A percentile compares a stretch with the other conserved stretches of the same genome.
Evolutionary conservation across 495 filamentous ascomycete species (phyloP).

Genomic region (Darksidea phi): DNA sequence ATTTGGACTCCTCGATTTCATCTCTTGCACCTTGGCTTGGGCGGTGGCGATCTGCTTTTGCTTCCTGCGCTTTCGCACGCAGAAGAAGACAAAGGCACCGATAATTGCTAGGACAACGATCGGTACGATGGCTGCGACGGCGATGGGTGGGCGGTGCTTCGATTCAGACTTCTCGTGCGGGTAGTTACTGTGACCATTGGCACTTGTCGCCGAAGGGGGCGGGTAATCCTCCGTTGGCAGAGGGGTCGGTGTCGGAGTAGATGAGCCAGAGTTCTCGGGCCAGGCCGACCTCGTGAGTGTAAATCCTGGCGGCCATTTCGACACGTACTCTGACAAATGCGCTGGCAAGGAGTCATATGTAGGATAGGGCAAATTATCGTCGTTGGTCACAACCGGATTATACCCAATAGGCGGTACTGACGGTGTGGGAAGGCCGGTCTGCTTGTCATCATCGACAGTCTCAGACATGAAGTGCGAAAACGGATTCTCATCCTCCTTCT

Average conservation of each 20-base stretch:
- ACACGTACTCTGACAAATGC: no score
- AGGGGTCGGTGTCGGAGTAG: background rate
- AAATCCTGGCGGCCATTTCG: no score
- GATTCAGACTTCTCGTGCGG: background rate
- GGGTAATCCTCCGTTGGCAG: background rate
- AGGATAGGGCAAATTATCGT: no score
- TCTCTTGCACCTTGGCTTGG: slow-evolving; percentile 10
- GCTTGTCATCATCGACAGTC: no score
- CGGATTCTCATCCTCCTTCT: no score
- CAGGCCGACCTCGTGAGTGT: no score
- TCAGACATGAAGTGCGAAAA: no score
- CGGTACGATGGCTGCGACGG: slow-evolving; percentile 16
- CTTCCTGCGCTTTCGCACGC: slow-evolving; percentile 28
- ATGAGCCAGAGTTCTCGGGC: background rate
- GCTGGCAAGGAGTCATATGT: no score
- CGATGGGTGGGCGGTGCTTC: background rate
- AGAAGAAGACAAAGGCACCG: slow-evolving; percentile 26
- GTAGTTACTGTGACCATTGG: background rate
- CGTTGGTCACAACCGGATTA: no score
- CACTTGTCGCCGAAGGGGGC: background rate
- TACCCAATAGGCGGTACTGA: no score
- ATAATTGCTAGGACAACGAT: slow-evolving; percentile 14
- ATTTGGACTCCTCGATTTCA: slow-evolving; percentile 10
- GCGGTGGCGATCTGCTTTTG: slow-evolving; percentile 4
- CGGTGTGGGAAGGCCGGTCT: no score